Base-by-base conservation (phyloP, 1,139 yeast species). In the Lodderomyces margitis region DNA sequence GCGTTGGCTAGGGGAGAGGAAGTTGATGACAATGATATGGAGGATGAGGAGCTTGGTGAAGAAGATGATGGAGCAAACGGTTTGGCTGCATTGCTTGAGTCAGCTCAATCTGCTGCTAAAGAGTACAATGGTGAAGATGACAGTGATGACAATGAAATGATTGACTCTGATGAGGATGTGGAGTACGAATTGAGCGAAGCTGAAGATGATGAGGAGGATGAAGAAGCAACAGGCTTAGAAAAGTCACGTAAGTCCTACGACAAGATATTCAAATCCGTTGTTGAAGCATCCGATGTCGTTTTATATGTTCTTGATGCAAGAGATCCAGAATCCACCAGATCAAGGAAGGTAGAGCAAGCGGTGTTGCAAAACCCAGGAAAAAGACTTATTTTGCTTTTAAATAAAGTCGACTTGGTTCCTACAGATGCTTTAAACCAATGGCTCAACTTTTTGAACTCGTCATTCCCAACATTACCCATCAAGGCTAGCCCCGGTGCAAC, bases 291-390 rank as follows among this genome's bases (percentile, higher is more conserved):
- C 1, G 98, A 91, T 64, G 97, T 92, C 44, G 74, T 92, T 21
- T 72, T 92, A 43, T 92, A 94, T 55, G 97, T 92, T 17, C 71
- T 92, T 57, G 99, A 92, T 66, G 96, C 99, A 3, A 82, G 99
- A 64, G 97, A 92, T 64, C 98, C 99, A 40, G 96, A 87, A 62
- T 82, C 91, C 25, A 92, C 98, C 4, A 80, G 99, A 59, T 89
- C 97, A 10, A 80, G 82, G 59, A 87, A 81, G 59, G 94, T 92
- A 31, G 99, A 92, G 69, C 85, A 87, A 59, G 87, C 95, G 1
- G 91, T 92, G 31, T 68, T 91, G 48, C 85, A 86, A 56, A 78
- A 81, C 52, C 68, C 73, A 15, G 87, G 87, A 45, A 92, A 92
- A 66, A 80, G 97, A 60, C 74, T 94, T 51, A 84, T 92, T 43